Evolutionary conservation across 768 basidiomycete genomes (phyloP).

Genomic region (Russula foetens): DNA sequence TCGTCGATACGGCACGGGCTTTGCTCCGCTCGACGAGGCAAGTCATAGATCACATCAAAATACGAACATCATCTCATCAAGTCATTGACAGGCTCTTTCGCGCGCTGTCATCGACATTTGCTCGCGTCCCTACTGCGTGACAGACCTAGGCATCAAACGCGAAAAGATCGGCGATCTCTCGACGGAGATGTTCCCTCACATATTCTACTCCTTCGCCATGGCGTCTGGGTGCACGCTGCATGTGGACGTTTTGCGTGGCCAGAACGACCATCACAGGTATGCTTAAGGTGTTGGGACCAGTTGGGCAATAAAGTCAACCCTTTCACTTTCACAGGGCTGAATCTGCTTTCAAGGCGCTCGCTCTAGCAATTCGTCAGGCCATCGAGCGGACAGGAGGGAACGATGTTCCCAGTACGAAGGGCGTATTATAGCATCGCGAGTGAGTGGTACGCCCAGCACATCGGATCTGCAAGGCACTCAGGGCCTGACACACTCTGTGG

Average conservation of each 20-base stretch:
- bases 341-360: slow-evolving; percentile 96
- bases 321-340: slow-evolving; percentile 58
- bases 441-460: not conserved
- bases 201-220: slow-evolving; percentile 97
- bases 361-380: slow-evolving; percentile 92
- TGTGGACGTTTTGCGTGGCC: slow-evolving; percentile 87
- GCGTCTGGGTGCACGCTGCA: slow-evolving; percentile 92
- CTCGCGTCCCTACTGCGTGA: slow-evolving; percentile 91
- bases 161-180: slow-evolving; percentile 94
- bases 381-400: slow-evolving; percentile 80
- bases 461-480: not conserved
- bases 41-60: slow-evolving; percentile 14
- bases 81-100: slow-evolving; percentile 65
- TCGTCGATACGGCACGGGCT: slow-evolving; percentile 90
- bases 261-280: slow-evolving; percentile 97
- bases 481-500: not conserved
- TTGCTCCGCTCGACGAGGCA: slow-evolving; percentile 96
- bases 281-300: slow-evolving; percentile 20
- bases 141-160: slow-evolving; percentile 77
- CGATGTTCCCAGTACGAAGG: slow-evolving; percentile 96
- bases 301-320: not conserved
- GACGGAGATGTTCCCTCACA: slow-evolving; percentile 96
- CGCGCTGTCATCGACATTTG: slow-evolving; percentile 98
- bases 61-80: not conserved
- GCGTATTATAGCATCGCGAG: slow-evolving; percentile 53